Evolutionary conservation across 768 basidiomycete genomes (phyloP).

Genomic region (Krasilnikovozyma curviuscula): DNA sequence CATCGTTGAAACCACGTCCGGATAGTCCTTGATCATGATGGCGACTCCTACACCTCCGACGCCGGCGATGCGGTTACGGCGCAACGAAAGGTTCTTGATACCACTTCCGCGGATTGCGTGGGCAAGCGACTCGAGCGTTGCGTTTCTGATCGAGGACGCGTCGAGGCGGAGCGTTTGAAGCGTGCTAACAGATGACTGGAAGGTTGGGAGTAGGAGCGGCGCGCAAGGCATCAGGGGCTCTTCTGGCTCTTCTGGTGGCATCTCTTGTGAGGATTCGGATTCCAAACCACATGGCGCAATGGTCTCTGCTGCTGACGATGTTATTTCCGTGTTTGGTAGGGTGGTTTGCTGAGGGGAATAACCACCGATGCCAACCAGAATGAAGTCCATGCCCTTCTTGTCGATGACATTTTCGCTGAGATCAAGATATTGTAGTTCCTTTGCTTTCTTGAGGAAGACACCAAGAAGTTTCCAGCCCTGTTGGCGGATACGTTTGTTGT

Average conservation of each 20-base stretch:
- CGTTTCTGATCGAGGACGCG: too few relatives aligned
- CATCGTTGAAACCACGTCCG: too few relatives aligned
- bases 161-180: neutral
- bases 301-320: neutral
- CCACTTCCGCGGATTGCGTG: too few relatives aligned
- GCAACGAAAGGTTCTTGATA: slow-evolving; percentile 69
- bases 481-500: slow-evolving; percentile 60
- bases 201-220: neutral
- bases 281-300: neutral
- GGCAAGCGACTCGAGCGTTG: slow-evolving; percentile 61
- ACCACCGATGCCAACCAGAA: slow-evolving; percentile 35
- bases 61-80: slow-evolving; percentile 66
- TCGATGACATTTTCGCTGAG: slow-evolving; percentile 70
- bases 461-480: slow-evolving; percentile 61
- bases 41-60: slow-evolving; percentile 80
- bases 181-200: neutral
- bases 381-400: slow-evolving; percentile 62
- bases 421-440: slow-evolving; percentile 65
- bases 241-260: neutral
- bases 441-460: slow-evolving; percentile 61
- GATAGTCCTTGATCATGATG: slow-evolving; percentile 91
- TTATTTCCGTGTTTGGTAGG: neutral
- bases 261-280: neutral
- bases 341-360: too few relatives aligned
- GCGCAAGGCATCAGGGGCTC: neutral